Percentiles rank a stretch among this genome's conserved stretches.
phyloP scores from a whole-genome alignment of 2,329 filamentous ascomycete genomes.

The Hymenoscyphus albidus region DNA sequence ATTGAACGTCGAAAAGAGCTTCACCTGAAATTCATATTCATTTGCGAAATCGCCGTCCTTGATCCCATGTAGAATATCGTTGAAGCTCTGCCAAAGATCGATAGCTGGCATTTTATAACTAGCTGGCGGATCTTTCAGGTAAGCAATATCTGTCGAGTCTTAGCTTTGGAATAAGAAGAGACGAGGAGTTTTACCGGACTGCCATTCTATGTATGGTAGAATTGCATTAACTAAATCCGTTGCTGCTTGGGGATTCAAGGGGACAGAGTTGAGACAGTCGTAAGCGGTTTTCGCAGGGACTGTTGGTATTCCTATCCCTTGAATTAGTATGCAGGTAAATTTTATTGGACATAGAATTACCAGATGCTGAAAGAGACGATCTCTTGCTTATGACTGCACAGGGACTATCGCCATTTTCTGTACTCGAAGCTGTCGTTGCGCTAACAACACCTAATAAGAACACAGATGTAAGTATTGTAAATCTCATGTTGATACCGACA shows the following conservation, averaged over 20 bases:
- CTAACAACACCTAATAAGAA: not conserved
- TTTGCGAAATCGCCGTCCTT: slow-evolving; percentile 19
- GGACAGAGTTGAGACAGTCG: slow-evolving; percentile 29
- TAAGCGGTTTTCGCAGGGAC: slow-evolving; percentile 26
- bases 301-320: slow-evolving; percentile 17
- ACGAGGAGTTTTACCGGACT: slow-evolving; percentile 10
- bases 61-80: slow-evolving; percentile 32
- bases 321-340: not conserved
- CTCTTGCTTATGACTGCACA: slow-evolving; percentile 20
- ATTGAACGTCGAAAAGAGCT: slow-evolving; percentile 50
- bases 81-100: slow-evolving; percentile 38
- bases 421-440: not conserved
- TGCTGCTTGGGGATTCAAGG: slow-evolving; percentile 23
- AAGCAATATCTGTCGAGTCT: slow-evolving; percentile 20
- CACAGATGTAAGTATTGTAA: not conserved
- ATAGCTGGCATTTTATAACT: slow-evolving; percentile 44
- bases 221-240: slow-evolving; percentile 24
- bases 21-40: slow-evolving; percentile 53
- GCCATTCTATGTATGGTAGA: slow-evolving; percentile 29
- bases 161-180: not conserved
- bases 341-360: not conserved
- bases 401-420: slow-evolving; percentile 5
- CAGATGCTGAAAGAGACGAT: slow-evolving; percentile 7
- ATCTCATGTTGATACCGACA: not conserved
- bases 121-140: slow-evolving; percentile 48